phyloP scores from a whole-genome alignment of 1,284 basidiomycete species.

The Gomphus bonarii region DNA sequence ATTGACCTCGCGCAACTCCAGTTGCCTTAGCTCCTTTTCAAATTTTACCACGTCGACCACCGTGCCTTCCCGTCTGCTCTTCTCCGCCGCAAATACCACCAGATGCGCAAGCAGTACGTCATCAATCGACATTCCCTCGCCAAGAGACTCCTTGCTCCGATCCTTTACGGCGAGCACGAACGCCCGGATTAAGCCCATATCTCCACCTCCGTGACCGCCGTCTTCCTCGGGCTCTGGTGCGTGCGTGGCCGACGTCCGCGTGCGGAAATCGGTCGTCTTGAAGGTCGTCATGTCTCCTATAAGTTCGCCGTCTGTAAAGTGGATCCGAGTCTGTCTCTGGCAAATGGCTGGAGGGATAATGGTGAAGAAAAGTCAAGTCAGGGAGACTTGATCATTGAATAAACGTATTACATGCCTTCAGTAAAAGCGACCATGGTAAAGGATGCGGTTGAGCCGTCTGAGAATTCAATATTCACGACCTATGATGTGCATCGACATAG shows the following conservation, averaged over 20 bases:
- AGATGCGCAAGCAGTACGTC: conserved; percentile 72
- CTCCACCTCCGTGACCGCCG: conserved; percentile 75
- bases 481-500: conserved; percentile 15
- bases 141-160: conserved; percentile 44
- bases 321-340: conserved; percentile 64
- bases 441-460: conserved; percentile 62
- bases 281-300: conserved; percentile 72
- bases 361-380: conserved; percentile 25
- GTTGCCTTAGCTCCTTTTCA: conserved; percentile 15
- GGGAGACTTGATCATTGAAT: conserved; percentile 14
- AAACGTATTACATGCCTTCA: conserved; percentile 1
- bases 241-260: conserved; percentile 34
- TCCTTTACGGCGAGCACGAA: conserved; percentile 66
- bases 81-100: conserved; percentile 78
- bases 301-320: conserved; percentile 76
- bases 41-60: conserved; percentile 43
- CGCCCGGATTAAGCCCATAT: conserved; percentile 56
- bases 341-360: conserved; percentile 42
- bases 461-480: conserved; percentile 77
- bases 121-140: conserved; percentile 44
- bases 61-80: conserved; percentile 52
- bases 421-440: conserved; percentile 80
- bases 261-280: conserved; percentile 71
- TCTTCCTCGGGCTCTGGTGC: conserved; percentile 36
- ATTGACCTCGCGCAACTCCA: no score